Conservation (phyloP, 345 rosid genomes). For the Theobroma cacao region DNA sequence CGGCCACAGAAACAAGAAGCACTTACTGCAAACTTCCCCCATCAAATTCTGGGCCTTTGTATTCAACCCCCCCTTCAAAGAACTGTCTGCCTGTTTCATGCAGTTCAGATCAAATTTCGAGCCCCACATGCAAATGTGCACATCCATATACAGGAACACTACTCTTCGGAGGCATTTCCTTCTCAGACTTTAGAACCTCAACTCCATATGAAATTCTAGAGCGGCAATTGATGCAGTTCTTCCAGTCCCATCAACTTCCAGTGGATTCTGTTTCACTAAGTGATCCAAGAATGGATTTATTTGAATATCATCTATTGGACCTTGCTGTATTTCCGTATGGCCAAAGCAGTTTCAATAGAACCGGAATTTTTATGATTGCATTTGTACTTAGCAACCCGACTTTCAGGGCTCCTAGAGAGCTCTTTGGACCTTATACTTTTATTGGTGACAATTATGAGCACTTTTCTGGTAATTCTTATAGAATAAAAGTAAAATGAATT, state of each 20-base stretch:
- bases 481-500: constrained; percentile 6
- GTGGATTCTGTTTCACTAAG: constrained; percentile 62
- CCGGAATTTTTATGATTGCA: constrained; percentile 38
- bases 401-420: constrained; percentile 48
- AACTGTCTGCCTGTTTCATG: constrained; percentile 47
- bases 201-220: constrained; percentile 37
- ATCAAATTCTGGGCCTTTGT: constrained; percentile 27
- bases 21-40: constrained; percentile 40
- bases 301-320: constrained; percentile 39
- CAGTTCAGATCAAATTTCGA: constrained; percentile 34
- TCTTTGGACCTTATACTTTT: constrained; percentile 62
- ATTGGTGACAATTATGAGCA: constrained; percentile 26
- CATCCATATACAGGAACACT: constrained; percentile 65
- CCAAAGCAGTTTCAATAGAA: constrained; percentile 43
- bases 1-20: constrained; percentile 26
- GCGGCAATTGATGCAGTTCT: constrained; percentile 21
- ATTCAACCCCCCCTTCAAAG: constrained; percentile 36
- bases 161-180: constrained; percentile 57
- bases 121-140: constrained; percentile 64
- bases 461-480: constrained; percentile 47
- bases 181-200: constrained; percentile 50
- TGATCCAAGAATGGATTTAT: constrained; percentile 47
- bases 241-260: constrained; percentile 37
- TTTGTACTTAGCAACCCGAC: constrained; percentile 61
- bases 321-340: constrained; percentile 56